A percentile compares a stretch with the other conserved stretches of the same genome.
phyloP scores from a whole-genome alignment of 345 rosid genomes.

The Excoecaria cochinchinensis region DNA sequence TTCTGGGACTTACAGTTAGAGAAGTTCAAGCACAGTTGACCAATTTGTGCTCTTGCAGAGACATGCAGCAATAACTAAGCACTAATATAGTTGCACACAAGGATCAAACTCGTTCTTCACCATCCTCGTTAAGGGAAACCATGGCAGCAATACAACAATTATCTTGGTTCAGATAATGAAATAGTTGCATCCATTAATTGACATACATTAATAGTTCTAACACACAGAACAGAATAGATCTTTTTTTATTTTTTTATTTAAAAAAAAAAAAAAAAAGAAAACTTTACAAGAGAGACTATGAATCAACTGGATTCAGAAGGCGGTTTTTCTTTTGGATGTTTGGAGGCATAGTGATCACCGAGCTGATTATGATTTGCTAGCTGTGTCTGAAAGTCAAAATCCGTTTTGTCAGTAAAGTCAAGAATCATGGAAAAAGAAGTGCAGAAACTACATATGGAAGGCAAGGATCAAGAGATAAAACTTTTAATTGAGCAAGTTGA shows the following conservation, averaged over 20 bases:
- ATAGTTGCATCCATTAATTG: not conserved
- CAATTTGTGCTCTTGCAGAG: too few relatives aligned
- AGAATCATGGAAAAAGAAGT: not conserved
- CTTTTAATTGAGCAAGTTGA: not conserved
- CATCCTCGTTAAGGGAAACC: not conserved
- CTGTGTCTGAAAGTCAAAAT: conserved; percentile 43
- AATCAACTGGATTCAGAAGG: conserved; percentile 49
- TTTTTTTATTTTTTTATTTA: not conserved
- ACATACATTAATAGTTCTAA: not conserved
- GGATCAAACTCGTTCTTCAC: too few relatives aligned
- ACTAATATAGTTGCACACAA: too few relatives aligned
- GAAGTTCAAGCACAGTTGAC: too few relatives aligned
- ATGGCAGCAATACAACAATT: not conserved
- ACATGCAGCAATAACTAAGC: too few relatives aligned
- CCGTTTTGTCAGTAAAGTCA: not conserved
- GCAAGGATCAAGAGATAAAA: not conserved
- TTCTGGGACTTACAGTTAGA: too few relatives aligned
- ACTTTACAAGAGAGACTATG: conserved; percentile 7
- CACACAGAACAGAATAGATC: not conserved
- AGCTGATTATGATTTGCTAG: conserved; percentile 69
- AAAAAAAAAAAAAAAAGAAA: not conserved
- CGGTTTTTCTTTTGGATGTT: conserved; percentile 69
- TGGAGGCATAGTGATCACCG: conserved; percentile 61
- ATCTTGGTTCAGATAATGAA: conserved; percentile 1
- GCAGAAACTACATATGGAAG: not conserved